Evolutionary conservation across 2,329 filamentous ascomycete species (phyloP).

Genomic region (Zymoseptoria ardabiliae): DNA sequence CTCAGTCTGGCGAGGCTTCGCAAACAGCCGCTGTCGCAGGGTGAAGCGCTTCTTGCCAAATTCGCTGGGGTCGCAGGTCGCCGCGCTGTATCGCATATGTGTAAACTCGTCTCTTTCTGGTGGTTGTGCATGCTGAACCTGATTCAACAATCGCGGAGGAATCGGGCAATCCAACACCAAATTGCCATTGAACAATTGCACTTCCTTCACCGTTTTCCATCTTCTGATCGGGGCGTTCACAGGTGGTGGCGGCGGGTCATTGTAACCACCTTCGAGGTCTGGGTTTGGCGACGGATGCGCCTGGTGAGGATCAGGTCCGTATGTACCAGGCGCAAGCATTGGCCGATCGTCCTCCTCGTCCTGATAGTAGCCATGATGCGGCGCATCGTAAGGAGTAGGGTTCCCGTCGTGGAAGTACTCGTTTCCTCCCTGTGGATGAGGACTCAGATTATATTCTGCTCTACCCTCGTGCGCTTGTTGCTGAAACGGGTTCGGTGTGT

Average conservation of each 20-base stretch:
- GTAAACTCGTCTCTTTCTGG: constrained; percentile 83
- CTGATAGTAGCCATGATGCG: constrained; percentile 50
- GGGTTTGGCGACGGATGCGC: constrained; percentile 29
- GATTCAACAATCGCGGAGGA: constrained; percentile 76
- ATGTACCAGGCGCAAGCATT: constrained; percentile 62
- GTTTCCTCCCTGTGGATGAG: constrained; percentile 71
- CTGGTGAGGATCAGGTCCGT: constrained; percentile 52
- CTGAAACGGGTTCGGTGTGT: constrained; percentile 36
- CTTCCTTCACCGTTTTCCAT: constrained; percentile 98
- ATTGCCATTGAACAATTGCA: constrained; percentile 89
- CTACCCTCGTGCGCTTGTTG: constrained; percentile 34
- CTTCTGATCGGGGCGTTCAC: constrained; percentile 63
- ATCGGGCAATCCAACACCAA: constrained; percentile 95
- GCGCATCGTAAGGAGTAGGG: constrained; percentile 41
- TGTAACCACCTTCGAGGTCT: constrained; percentile 31
- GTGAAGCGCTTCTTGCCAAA: constrained; percentile 90
- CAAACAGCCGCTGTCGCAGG: constrained; percentile 81
- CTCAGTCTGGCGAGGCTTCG: constrained; percentile 86
- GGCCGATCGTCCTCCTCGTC: constrained; percentile 64
- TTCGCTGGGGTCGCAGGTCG: constrained; percentile 83
- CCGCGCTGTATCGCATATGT: constrained; percentile 88
- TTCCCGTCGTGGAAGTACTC: constrained; percentile 62
- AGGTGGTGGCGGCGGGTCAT: constrained; percentile 42
- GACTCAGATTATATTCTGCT: constrained; percentile 59
- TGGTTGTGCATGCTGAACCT: constrained; percentile 72